Evolutionary conservation across 495 filamentous ascomycete genomes (phyloP).

Genomic region (Podospora pseudopauciseta): DNA sequence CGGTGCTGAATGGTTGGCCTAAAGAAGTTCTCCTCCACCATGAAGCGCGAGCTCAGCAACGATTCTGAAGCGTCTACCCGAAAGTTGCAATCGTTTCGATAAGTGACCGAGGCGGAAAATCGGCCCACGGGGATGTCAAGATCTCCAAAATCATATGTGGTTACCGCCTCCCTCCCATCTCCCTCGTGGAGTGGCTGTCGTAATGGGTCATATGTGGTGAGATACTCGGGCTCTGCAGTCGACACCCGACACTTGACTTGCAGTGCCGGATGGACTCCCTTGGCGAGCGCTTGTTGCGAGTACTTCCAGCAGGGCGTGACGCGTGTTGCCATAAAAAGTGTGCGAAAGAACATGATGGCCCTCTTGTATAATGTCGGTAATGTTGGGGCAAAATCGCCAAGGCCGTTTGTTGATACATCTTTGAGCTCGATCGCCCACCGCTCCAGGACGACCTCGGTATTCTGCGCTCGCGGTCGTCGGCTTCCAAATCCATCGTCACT

Average conservation of each 20-base stretch:
- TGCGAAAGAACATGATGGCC: slow-evolving; percentile 88
- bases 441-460: slow-evolving; percentile 75
- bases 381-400: slow-evolving; percentile 61
- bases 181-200: slow-evolving; percentile 66
- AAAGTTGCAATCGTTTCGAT: slow-evolving; percentile 86
- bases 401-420: slow-evolving; percentile 38
- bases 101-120: slow-evolving; percentile 74
- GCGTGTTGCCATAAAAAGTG: slow-evolving; percentile 79
- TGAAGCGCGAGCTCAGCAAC: slow-evolving; percentile 81
- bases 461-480: slow-evolving; percentile 35
- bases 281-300: slow-evolving; percentile 63
- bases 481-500: slow-evolving; percentile 47
- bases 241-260: slow-evolving; percentile 76
- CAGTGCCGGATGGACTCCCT: slow-evolving; percentile 59
- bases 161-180: slow-evolving; percentile 57
- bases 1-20: slow-evolving; percentile 59
- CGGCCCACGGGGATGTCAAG: slow-evolving; percentile 82
- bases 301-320: slow-evolving; percentile 88
- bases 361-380: slow-evolving; percentile 94
- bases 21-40: slow-evolving; percentile 86
- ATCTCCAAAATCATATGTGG: slow-evolving; percentile 70
- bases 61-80: slow-evolving; percentile 87
- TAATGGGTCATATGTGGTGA: slow-evolving; percentile 57
- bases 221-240: slow-evolving; percentile 50
- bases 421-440: slow-evolving; percentile 84